phyloP scores from a whole-genome alignment of 2,329 filamentous ascomycete genomes.

The Fusarium mexicanum region DNA sequence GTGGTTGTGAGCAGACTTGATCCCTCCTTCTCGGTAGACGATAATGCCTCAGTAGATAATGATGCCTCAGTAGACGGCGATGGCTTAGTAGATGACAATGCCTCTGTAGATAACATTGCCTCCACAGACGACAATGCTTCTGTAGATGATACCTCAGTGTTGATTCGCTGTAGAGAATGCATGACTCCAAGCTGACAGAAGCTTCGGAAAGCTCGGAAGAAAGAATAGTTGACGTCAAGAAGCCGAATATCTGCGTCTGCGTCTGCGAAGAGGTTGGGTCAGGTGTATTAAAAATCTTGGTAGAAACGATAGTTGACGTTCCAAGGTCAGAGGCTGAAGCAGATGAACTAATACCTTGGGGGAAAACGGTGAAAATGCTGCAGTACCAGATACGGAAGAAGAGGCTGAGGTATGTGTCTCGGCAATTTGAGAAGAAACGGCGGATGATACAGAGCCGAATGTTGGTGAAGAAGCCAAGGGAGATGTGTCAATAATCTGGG shows the following conservation, averaged over 20 bases:
- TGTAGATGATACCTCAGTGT: not conserved
- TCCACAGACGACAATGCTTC: too few relatives aligned
- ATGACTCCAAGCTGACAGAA: fast-evolving
- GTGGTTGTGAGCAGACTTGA: not conserved
- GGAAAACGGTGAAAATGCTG: too few relatives aligned
- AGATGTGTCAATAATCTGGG: not conserved
- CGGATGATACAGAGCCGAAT: not conserved
- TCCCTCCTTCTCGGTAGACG: not conserved
- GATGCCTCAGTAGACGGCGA: too few relatives aligned
- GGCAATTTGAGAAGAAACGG: too few relatives aligned
- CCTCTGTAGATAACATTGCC: too few relatives aligned
- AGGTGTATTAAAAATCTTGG: not conserved
- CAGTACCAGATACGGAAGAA: not conserved
- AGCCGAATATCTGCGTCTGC: not conserved
- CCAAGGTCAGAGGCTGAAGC: not conserved
- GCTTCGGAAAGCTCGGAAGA: not conserved
- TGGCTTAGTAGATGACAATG: too few relatives aligned
- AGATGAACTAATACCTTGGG: not conserved
- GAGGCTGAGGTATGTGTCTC: not conserved
- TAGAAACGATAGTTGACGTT: not conserved
- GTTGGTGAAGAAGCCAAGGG: not conserved
- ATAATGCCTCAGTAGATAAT: not conserved
- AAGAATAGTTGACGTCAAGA: not conserved
- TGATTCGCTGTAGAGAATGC: fast-evolving
- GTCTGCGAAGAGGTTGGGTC: not conserved